These are phyloP conservation scores for Quercus lobata DNA, from an alignment of 331 rosid genomes.

Conservation along the genomic window DNA sequence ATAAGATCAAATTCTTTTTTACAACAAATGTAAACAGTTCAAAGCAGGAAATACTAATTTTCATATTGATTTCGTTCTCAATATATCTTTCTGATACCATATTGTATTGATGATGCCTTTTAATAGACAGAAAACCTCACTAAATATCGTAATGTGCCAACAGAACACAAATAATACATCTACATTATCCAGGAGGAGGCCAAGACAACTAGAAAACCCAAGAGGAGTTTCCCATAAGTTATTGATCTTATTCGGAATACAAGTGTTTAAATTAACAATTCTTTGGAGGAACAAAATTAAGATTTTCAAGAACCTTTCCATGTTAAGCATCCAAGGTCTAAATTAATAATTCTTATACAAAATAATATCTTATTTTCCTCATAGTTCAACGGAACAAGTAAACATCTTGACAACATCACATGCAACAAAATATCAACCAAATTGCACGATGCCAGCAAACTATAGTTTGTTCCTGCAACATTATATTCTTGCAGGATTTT, in stretches of 20 bases:
- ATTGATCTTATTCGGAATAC: neutral
- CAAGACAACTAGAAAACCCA: neutral
- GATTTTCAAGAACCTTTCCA: neutral
- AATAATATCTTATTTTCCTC: no score
- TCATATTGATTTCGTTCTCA: no score
- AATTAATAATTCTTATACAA: neutral
- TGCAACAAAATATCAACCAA: neutral
- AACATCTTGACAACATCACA: neutral
- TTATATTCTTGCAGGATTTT: neutral
- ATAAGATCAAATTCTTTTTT: no score
- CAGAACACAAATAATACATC: no score
- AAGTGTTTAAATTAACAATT: neutral
- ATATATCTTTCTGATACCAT: no score
- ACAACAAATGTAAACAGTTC: no score
- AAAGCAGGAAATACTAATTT: no score
- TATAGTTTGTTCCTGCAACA: neutral
- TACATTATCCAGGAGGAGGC: neutral
- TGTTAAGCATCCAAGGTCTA: neutral
- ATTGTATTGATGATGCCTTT: no score
- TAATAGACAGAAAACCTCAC: neutral
- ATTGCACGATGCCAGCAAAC: neutral
- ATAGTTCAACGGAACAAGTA: neutral
- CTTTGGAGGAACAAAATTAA: neutral
- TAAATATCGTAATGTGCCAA: no score
- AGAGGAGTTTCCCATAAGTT: neutral